Conservation (phyloP, 352 stramenopile genomes). For the Phytophthora sojae region DNA sequence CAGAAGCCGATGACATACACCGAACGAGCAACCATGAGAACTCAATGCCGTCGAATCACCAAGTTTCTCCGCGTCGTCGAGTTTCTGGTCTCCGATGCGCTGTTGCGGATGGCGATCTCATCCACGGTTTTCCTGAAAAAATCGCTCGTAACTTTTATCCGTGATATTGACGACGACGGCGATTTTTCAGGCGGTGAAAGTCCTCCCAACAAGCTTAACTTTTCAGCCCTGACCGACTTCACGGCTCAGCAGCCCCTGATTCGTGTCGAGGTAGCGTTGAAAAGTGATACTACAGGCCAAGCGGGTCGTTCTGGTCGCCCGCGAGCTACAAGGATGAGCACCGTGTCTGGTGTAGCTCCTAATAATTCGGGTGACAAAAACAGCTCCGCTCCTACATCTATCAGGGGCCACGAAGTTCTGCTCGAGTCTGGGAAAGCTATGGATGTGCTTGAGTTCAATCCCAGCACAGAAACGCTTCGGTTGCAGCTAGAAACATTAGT, state of each 20-base stretch:
- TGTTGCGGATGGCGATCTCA: conserved; percentile 76
- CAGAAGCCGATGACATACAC: conserved; percentile 94
- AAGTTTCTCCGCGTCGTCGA: conserved; percentile 94
- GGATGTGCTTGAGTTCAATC: conserved; percentile 60
- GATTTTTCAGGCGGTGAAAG: conserved; percentile 8
- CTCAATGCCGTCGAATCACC: conserved; percentile 91
- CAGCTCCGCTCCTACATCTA: background rate
- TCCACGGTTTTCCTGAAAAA: conserved; percentile 53
- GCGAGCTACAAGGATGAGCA: background rate
- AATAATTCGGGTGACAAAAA: background rate
- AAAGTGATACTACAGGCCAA: conserved; percentile 2
- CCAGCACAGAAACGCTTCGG: conserved; percentile 59
- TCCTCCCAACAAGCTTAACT: background rate
- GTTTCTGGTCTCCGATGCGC: conserved; percentile 86
- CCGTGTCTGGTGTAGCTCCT: background rate
- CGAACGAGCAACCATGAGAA: conserved; percentile 92
- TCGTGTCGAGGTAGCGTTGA: conserved; percentile 71
- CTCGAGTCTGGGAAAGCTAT: conserved; percentile 10
- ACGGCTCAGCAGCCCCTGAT: conserved; percentile 45
- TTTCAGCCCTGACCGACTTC: conserved; percentile 18
- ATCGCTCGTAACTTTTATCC: conserved; percentile 54
- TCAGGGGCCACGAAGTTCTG: background rate
- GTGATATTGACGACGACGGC: conserved; percentile 8
- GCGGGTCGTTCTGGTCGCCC: background rate
- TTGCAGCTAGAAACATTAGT: conserved; percentile 76